phyloP scores from a whole-genome alignment of 1,284 basidiomycete species.

The Tetrapyrgos nigripes region DNA sequence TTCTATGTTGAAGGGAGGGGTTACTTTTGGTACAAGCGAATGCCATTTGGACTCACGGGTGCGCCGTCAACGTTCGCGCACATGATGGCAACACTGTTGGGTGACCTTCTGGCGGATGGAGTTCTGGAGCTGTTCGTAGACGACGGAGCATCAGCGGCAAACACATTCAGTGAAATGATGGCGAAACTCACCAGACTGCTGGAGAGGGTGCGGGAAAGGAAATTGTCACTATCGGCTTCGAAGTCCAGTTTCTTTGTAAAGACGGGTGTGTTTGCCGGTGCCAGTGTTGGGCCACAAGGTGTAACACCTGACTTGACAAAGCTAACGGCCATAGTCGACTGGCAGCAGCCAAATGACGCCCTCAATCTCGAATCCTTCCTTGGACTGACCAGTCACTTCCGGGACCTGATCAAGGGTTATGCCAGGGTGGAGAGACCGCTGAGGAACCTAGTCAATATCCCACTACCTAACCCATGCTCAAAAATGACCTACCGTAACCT shows the following conservation, averaged over 20 bases:
- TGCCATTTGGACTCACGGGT: conserved; percentile 50
- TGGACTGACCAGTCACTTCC: too few relatives aligned
- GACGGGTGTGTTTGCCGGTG: too few relatives aligned
- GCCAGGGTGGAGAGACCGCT: conserved; percentile 33
- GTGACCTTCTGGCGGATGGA: conserved; percentile 35
- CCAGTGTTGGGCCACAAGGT: conserved; percentile 32
- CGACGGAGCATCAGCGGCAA: conserved; percentile 32
- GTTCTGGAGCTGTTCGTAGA: conserved; percentile 40
- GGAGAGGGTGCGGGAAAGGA: conserved; percentile 20
- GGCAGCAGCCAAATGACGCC: conserved; percentile 33
- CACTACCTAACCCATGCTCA: conserved; percentile 19
- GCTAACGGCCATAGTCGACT: conserved; percentile 38
- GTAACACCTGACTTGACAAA: conserved; percentile 38
- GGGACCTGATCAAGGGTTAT: conserved; percentile 35
- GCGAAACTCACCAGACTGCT: conserved; percentile 28
- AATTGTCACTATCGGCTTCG: conserved; percentile 36
- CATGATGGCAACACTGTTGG: conserved; percentile 34
- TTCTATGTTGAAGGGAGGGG: conserved; percentile 48
- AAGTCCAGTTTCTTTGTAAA: conserved; percentile 40
- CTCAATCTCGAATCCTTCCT: conserved; percentile 28
- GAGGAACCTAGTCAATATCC: conserved; percentile 29
- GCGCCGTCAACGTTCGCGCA: conserved; percentile 43
- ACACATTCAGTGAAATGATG: conserved; percentile 32
- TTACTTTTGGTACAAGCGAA: conserved; percentile 40
- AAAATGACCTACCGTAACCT: conserved; percentile 28